phyloP scores from a whole-genome alignment of 2,329 filamentous ascomycete species.

The Monilinia laxa region DNA sequence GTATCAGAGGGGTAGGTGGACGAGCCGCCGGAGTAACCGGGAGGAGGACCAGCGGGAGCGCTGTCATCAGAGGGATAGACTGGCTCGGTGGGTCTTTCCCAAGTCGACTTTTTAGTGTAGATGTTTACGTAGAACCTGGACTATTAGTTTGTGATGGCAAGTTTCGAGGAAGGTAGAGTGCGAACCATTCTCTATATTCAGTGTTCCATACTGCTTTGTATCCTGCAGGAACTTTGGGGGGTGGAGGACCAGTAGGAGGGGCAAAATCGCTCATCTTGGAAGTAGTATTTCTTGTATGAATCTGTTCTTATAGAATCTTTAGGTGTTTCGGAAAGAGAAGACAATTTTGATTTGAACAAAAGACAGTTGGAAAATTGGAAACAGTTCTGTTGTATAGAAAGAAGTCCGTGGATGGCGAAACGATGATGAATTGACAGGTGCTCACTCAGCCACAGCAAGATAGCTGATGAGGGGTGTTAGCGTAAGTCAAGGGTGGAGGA shows the following conservation, averaged over 20 bases:
- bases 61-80: conserved; percentile 56
- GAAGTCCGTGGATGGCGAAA: neutral
- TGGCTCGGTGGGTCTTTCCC: conserved; percentile 77
- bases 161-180: neutral
- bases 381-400: conserved; percentile 1
- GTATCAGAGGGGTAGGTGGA: conserved; percentile 43
- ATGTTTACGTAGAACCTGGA: conserved; percentile 87
- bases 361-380: neutral
- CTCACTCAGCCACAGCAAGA: conserved; percentile 21
- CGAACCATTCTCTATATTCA: conserved; percentile 81
- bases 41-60: conserved; percentile 60
- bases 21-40: conserved; percentile 48
- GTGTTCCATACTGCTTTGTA: conserved; percentile 79
- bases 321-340: neutral
- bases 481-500: neutral
- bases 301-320: neutral
- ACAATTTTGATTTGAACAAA: neutral
- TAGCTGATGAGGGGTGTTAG: conserved; percentile 20
- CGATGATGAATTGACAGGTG: neutral
- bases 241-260: conserved; percentile 46
- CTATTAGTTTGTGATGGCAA: conserved; percentile 17
- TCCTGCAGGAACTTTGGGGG: conserved; percentile 63
- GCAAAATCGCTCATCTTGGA: conserved; percentile 37
- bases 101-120: conserved; percentile 84
- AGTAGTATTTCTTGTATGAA: neutral